These are phyloP conservation scores for Puccinia sorghi DNA, from an alignment of 1,284 basidiomycete species.

Conservation along the genomic window DNA sequence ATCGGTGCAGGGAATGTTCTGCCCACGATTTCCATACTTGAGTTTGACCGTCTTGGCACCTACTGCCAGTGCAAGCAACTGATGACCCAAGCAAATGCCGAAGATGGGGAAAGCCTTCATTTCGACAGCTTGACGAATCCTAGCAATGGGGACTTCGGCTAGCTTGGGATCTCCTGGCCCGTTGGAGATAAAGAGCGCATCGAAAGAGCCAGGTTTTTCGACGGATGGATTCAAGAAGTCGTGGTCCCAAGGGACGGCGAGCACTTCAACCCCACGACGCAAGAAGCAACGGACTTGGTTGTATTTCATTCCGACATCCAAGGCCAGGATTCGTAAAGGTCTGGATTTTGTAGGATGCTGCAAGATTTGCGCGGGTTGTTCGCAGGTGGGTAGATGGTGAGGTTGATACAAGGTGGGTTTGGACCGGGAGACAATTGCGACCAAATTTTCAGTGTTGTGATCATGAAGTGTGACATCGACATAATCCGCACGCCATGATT, in stretches of 20 bases:
- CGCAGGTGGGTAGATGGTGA: conserved; percentile 59
- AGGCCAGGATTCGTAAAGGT: conserved; percentile 77
- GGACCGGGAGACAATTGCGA: conserved; percentile 78
- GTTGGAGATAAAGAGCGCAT: conserved; percentile 96
- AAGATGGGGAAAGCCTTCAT: conserved; percentile 83
- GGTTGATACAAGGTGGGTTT: conserved; percentile 73
- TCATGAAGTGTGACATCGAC: conserved; percentile 79
- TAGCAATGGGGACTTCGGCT: conserved; percentile 70
- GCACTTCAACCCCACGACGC: conserved; percentile 87
- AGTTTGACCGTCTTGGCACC: conserved; percentile 95
- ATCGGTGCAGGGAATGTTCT: conserved; percentile 98
- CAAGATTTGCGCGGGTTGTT: conserved; percentile 60
- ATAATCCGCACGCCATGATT: conserved; percentile 78
- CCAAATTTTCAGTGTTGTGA: conserved; percentile 86
- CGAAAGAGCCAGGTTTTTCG: conserved; percentile 72
- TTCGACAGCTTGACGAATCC: conserved; percentile 73
- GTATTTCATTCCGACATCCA: conserved; percentile 99
- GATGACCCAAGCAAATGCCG: conserved; percentile 98
- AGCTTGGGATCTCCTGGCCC: conserved; percentile 96
- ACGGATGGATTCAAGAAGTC: conserved; percentile 71
- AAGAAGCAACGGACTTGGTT: conserved; percentile 98
- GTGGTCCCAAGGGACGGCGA: conserved; percentile 97
- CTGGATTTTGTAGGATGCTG: conserved; percentile 74
- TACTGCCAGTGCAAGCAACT: conserved; percentile 90
- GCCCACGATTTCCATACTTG: conserved; percentile 99